Percentiles rank a stretch among this genome's conserved stretches.
phyloP scores from a whole-genome alignment of 73 alveolate genomes.

The Diophrys appendiculata region DNA sequence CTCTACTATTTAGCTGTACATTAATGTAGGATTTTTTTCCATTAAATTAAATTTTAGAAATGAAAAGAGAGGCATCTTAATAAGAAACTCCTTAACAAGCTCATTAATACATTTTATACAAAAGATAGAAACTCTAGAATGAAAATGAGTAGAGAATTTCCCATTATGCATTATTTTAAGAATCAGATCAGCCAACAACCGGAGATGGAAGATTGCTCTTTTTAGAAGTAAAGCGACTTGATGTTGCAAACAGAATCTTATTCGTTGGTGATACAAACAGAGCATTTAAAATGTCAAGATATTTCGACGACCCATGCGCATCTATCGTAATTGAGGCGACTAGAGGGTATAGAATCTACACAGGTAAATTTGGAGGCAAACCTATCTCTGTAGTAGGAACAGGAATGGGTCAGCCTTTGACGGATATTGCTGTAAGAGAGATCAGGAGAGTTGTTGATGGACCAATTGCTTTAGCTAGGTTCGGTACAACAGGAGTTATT shows the following conservation, averaged over 20 bases:
- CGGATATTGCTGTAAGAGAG: constrained; percentile 53
- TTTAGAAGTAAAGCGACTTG: constrained; percentile 16
- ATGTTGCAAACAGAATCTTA: constrained; percentile 42
- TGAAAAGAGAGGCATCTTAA: not conserved
- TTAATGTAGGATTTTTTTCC: too few relatives aligned
- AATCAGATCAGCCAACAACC: not conserved
- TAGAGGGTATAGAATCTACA: constrained; percentile 21
- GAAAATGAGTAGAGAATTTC: not conserved
- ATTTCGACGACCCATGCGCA: constrained; percentile 32
- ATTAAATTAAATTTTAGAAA: too few relatives aligned
- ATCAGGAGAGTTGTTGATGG: constrained; percentile 23
- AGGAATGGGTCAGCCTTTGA: constrained; percentile 59
- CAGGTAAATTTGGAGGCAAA: constrained; percentile 52
- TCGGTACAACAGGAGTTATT: constrained; percentile 22
- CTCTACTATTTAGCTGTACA: too few relatives aligned
- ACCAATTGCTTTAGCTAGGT: constrained; percentile 38
- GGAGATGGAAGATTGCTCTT: constrained; percentile 24
- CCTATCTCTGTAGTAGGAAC: constrained; percentile 58
- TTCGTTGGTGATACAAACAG: constrained; percentile 48
- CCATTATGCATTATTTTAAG: not conserved
- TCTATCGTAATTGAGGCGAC: constrained; percentile 6
- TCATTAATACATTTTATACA: not conserved
- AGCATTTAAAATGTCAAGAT: constrained; percentile 35
- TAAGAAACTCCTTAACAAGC: not conserved
- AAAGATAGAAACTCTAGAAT: not conserved